Percentiles rank a stretch among this genome's conserved stretches.
These are phyloP conservation scores for Tothia fuscella DNA, from an alignment of 2,329 filamentous ascomycete species.

Conservation along the genomic window DNA sequence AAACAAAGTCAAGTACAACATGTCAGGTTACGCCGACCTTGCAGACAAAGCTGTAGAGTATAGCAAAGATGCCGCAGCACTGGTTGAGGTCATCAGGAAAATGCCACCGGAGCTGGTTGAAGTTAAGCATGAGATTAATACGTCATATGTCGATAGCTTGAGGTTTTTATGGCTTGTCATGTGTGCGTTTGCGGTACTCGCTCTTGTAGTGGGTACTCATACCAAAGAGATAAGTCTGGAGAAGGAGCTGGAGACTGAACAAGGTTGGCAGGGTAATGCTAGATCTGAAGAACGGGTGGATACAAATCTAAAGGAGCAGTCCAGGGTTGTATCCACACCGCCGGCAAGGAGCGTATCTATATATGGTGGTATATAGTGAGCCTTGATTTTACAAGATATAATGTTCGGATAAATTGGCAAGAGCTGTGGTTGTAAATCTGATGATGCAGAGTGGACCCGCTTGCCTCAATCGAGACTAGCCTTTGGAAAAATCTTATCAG, in stretches of 20 bases:
- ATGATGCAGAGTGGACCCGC: too few species aligned
- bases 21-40: constrained; percentile 34
- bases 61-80: constrained; percentile 44
- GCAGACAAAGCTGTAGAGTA: constrained; percentile 37
- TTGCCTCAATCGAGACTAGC: too few species aligned
- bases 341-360: too few species aligned
- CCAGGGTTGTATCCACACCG: too few species aligned
- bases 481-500: too few species aligned
- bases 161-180: constrained; percentile 46
- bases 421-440: too few species aligned
- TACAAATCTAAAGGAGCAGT: too few species aligned
- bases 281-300: too few species aligned
- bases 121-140: constrained; percentile 33
- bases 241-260: constrained; percentile 9
- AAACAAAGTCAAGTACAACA: constrained; percentile 14
- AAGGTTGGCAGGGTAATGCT: constrained; percentile 5
- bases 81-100: constrained; percentile 45
- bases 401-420: too few species aligned
- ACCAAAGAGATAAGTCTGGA: constrained; percentile 30
- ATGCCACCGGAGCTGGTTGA: constrained; percentile 31
- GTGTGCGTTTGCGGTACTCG: constrained; percentile 36
- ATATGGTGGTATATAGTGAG: too few species aligned
- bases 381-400: too few species aligned
- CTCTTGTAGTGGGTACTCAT: constrained; percentile 37
- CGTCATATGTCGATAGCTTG: constrained; percentile 43